phyloP scores from a whole-genome alignment of 345 rosid species.

The Populus simonii region DNA sequence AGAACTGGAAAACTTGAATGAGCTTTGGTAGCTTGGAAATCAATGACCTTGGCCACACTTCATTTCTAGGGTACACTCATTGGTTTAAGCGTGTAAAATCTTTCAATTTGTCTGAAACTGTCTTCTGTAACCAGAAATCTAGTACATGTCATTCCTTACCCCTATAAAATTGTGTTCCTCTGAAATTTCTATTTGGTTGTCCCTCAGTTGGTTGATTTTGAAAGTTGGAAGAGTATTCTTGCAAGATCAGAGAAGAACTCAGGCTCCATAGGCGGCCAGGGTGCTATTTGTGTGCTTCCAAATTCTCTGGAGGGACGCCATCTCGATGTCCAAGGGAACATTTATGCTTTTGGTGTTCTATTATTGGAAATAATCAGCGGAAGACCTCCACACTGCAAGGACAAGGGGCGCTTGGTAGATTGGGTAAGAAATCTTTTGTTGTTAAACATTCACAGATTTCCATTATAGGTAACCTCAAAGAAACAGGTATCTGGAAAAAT shows the following conservation, averaged over 20 bases:
- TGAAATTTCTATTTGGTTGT: not conserved
- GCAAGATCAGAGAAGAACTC: slow-evolving; percentile 85
- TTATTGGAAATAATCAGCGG: slow-evolving; percentile 87
- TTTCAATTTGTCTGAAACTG: not conserved
- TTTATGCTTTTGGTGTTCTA: slow-evolving; percentile 86
- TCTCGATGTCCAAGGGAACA: slow-evolving; percentile 77
- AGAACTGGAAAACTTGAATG: not conserved
- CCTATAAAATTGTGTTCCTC: not conserved
- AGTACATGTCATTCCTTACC: not conserved
- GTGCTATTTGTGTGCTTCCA: slow-evolving; percentile 74
- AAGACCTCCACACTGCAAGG: slow-evolving; percentile 81
- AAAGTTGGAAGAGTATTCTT: slow-evolving; percentile 92
- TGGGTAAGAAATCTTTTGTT: slow-evolving; percentile 56
- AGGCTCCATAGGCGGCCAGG: slow-evolving; percentile 66
- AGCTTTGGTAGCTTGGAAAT: not conserved
- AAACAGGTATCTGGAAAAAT: not conserved
- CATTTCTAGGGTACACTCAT: not conserved
- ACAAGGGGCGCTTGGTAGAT: slow-evolving; percentile 78
- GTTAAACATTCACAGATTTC: not conserved
- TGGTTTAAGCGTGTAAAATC: not conserved
- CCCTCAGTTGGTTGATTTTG: slow-evolving; percentile 89
- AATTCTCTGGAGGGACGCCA: slow-evolving; percentile 69
- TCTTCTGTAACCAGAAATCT: not conserved
- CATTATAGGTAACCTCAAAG: not conserved
- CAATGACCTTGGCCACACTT: not conserved